phyloP scores from a whole-genome alignment of 805 yeast genomes.

The Alloascoidea africana region DNA sequence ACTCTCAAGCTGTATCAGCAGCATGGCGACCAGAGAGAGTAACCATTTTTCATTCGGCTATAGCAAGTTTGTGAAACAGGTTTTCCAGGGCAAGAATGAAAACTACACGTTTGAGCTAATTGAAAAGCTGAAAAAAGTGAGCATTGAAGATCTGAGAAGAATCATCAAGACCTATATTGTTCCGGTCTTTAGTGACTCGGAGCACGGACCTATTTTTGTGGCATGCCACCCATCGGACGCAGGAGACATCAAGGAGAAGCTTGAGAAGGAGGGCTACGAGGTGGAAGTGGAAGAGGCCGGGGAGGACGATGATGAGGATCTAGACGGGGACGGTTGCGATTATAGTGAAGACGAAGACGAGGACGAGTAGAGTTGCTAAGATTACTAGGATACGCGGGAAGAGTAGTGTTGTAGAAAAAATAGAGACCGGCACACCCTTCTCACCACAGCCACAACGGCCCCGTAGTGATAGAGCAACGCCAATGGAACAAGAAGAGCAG shows the following conservation, averaged over 20 bases:
- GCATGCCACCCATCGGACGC: conserved; percentile 60
- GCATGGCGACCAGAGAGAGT: conserved; percentile 54
- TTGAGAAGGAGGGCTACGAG: conserved; percentile 40
- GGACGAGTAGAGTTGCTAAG: no score
- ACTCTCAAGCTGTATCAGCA: conserved; percentile 57
- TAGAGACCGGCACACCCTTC: no score
- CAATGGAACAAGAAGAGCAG: no score
- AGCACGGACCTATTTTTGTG: conserved; percentile 43
- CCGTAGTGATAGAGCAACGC: no score
- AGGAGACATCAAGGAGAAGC: conserved; percentile 28
- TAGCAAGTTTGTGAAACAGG: conserved; percentile 48
- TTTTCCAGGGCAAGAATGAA: conserved; percentile 58
- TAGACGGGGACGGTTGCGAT: conserved; percentile 12
- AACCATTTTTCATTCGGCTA: conserved; percentile 51
- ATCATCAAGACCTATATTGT: conserved; percentile 42
- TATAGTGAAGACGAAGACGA: conserved; percentile 11
- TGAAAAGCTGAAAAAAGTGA: conserved; percentile 30
- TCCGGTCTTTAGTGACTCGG: conserved; percentile 47
- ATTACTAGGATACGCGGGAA: no score
- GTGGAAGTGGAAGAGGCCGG: conserved; percentile 41
- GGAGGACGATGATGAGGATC: conserved; percentile 10
- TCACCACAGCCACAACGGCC: no score
- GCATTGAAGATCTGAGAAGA: conserved; percentile 29
- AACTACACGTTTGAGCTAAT: conserved; percentile 41
- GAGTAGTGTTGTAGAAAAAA: no score